These are phyloP conservation scores for Oenanthe javanica DNA, from an alignment of 140 eudicot species.

Conservation along the genomic window DNA sequence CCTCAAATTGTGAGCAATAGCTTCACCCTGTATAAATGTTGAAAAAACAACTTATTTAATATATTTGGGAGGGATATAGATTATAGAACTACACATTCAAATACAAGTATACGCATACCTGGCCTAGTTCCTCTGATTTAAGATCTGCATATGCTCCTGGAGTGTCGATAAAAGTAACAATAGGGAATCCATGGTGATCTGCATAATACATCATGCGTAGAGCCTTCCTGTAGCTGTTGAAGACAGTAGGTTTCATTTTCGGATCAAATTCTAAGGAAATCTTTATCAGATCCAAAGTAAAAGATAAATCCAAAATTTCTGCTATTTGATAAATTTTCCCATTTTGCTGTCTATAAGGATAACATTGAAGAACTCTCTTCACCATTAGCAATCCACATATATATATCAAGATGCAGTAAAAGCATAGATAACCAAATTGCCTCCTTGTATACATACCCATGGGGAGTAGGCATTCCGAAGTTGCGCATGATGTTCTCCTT, in stretches of 20 bases:
- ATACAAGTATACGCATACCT: conserved; percentile 40
- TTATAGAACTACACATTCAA: not conserved
- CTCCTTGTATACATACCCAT: conserved; percentile 53
- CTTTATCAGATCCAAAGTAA: not conserved
- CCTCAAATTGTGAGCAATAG: conserved; percentile 43
- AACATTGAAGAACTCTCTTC: not conserved
- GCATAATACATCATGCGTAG: conserved; percentile 88
- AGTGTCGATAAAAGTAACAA: conserved; percentile 87
- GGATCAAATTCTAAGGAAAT: not conserved
- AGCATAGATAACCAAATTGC: not conserved
- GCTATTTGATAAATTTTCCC: not conserved
- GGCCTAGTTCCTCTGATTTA: conserved; percentile 76
- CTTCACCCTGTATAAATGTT: conserved; percentile 4
- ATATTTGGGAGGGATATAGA: conserved; percentile 4
- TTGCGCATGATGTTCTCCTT: conserved; percentile 84
- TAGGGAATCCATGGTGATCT: conserved; percentile 96
- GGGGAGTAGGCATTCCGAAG: conserved; percentile 99
- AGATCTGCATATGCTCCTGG: conserved; percentile 97
- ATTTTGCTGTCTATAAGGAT: not conserved
- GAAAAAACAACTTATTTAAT: not conserved
- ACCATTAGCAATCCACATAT: not conserved
- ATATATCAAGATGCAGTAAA: not conserved
- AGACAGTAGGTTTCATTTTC: conserved; percentile 13
- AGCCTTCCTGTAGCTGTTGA: conserved; percentile 63
- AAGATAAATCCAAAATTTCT: not conserved